A percentile compares a stretch with the other conserved stretches of the same genome.
Conservation (phyloP, 1,139 yeast genomes). For the Entelexis paramagnoliae region DNA sequence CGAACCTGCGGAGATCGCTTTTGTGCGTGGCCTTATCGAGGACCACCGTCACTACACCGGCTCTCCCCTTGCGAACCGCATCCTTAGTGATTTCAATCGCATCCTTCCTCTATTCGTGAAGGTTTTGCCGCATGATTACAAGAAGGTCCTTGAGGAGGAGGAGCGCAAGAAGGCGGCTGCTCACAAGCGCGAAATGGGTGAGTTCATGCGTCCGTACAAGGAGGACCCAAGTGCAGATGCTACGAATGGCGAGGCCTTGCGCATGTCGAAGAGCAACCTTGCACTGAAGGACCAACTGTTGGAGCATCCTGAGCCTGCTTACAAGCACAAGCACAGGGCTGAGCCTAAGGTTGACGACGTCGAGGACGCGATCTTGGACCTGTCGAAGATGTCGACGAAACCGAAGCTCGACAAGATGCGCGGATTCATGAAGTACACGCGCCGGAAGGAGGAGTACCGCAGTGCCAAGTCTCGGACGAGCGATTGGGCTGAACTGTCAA, state of each 20-base stretch:
- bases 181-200: conserved; percentile 40
- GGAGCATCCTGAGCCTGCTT: conserved; percentile 1
- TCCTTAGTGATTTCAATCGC: conserved; percentile 78
- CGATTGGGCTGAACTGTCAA: conserved; percentile 89
- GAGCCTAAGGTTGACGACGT: conserved; percentile 86
- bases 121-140: conserved; percentile 86
- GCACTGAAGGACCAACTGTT: conserved; percentile 18
- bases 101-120: conserved; percentile 82
- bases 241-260: conserved; percentile 66
- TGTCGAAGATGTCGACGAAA: conserved; percentile 45
- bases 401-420: conserved; percentile 67
- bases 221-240: conserved; percentile 79
- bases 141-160: conserved; percentile 76
- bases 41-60: conserved; percentile 93
- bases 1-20: conserved; percentile 90
- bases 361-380: conserved; percentile 76
- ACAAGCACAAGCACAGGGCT: conserved; percentile 35
- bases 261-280: conserved; percentile 24
- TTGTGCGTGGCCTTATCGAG: conserved; percentile 84
- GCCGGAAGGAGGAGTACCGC: conserved; percentile 82
- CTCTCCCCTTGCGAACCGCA: conserved; percentile 77
- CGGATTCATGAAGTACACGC: conserved; percentile 89
- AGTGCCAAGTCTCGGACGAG: conserved; percentile 61
- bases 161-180: conserved; percentile 58
- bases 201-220: conserved; percentile 54